phyloP scores from a whole-genome alignment of 2,329 filamentous ascomycete genomes.

The Ceratocystis alfenasii region DNA sequence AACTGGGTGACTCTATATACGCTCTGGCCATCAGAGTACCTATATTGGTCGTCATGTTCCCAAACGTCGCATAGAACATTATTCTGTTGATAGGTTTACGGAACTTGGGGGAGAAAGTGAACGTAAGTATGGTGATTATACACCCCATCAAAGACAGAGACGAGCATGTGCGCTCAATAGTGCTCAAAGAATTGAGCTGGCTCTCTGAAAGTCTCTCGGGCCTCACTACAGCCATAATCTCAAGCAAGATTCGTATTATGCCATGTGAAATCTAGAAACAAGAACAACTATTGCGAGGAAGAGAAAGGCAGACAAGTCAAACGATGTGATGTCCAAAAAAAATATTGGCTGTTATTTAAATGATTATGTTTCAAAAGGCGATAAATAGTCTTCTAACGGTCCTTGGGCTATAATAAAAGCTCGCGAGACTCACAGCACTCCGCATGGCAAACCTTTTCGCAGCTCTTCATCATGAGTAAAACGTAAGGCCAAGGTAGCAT shows the following conservation, averaged over 20 bases:
- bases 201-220: constrained; percentile 21
- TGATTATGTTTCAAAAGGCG: too few species aligned
- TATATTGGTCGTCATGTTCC: constrained; percentile 66
- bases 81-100: constrained; percentile 80
- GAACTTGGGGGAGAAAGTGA: constrained; percentile 54
- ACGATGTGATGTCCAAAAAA: neutral
- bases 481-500: too few species aligned
- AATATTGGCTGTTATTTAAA: neutral
- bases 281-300: too few species aligned
- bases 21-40: constrained; percentile 60
- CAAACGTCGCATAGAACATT: constrained; percentile 72
- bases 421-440: too few species aligned
- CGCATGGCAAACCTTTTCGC: too few species aligned
- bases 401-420: too few species aligned
- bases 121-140: constrained; percentile 59
- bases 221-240: neutral
- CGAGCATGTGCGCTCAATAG: constrained; percentile 57
- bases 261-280: too few species aligned
- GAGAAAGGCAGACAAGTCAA: too few species aligned
- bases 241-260: neutral
- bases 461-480: too few species aligned
- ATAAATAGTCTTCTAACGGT: too few species aligned
- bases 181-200: constrained; percentile 40
- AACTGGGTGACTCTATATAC: constrained; percentile 39
- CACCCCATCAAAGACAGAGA: constrained; percentile 60